Percentiles rank a stretch among this genome's conserved stretches.
These are phyloP conservation scores for Botryotinia narcissicola DNA, from an alignment of 2,329 filamentous ascomycete genomes.

Conservation along the genomic window DNA sequence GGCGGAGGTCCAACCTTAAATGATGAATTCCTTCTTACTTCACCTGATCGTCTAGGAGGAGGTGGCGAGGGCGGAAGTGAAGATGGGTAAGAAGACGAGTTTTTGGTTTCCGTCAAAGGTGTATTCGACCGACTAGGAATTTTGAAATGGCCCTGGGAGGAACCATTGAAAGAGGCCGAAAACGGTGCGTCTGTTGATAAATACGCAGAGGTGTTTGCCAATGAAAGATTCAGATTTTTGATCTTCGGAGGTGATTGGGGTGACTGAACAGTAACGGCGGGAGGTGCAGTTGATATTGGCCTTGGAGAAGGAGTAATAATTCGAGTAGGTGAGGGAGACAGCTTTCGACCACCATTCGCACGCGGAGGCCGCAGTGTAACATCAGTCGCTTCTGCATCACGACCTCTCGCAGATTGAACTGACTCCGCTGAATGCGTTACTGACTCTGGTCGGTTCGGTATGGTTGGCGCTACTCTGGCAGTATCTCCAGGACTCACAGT, in stretches of 20 bases:
- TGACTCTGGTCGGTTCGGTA: conserved; percentile 27
- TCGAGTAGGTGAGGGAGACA: conserved; percentile 35
- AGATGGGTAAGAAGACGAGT: conserved; percentile 48
- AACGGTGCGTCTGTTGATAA: conserved; percentile 32
- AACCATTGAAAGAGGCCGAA: conserved; percentile 42
- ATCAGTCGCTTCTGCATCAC: conserved; percentile 30
- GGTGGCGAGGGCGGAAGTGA: conserved; percentile 61
- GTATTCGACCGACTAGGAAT: conserved; percentile 56
- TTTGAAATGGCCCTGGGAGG: conserved; percentile 47
- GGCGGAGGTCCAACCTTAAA: conserved; percentile 60
- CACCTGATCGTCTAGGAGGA: conserved; percentile 60
- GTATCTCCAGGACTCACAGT: conserved; percentile 26
- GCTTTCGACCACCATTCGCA: conserved; percentile 26
- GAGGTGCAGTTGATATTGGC: conserved; percentile 38
- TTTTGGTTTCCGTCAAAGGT: conserved; percentile 48
- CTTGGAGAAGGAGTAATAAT: conserved; percentile 25
- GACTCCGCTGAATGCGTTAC: conserved; percentile 26
- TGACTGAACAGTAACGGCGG: conserved; percentile 66
- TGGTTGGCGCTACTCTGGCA: conserved; percentile 19
- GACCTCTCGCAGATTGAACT: conserved; percentile 28
- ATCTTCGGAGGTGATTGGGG: conserved; percentile 65
- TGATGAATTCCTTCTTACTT: conserved; percentile 49
- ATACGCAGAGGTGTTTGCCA: conserved; percentile 31
- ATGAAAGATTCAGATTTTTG: conserved; percentile 27
- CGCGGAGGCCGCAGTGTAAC: conserved; percentile 31